Conservation (phyloP, 2,329 filamentous ascomycete species). For the Daldinia sp. region DNA sequence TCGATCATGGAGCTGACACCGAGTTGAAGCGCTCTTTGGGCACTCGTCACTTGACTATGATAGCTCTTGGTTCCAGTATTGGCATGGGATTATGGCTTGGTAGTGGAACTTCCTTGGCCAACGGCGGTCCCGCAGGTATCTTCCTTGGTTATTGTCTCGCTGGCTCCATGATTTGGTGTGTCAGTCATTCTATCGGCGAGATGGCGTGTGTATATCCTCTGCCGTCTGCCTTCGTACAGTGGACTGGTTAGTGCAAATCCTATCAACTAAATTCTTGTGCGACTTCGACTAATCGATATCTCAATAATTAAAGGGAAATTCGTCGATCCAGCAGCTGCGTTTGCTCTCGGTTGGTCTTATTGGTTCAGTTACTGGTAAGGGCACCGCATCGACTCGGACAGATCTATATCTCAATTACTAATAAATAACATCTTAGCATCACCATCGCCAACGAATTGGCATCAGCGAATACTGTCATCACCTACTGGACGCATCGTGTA, state of each 20-base stretch:
- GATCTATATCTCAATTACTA: slow-evolving; percentile 1
- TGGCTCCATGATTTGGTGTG: slow-evolving; percentile 57
- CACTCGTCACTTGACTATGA: slow-evolving; percentile 62
- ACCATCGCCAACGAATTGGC: slow-evolving; percentile 55
- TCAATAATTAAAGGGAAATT: slow-evolving; percentile 51
- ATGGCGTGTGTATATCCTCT: slow-evolving; percentile 57
- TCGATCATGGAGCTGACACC: slow-evolving; percentile 39
- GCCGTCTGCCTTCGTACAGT: slow-evolving; percentile 57
- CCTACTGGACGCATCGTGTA: slow-evolving; percentile 54
- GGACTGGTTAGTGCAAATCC: slow-evolving; percentile 44
- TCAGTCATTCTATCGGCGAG: slow-evolving; percentile 56
- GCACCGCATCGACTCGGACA: too few relatives aligned
- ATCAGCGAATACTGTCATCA: slow-evolving; percentile 52
- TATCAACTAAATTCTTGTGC: background rate
- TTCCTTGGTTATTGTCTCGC: slow-evolving; percentile 56
- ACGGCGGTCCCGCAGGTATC: slow-evolving; percentile 54
- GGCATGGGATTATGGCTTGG: slow-evolving; percentile 59
- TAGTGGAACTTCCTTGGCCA: slow-evolving; percentile 51
- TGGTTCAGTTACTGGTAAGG: slow-evolving; percentile 52
- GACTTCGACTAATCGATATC: background rate
- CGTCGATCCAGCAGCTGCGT: slow-evolving; percentile 52
- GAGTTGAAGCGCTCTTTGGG: slow-evolving; percentile 51
- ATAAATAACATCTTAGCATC: slow-evolving; percentile 40
- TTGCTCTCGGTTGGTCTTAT: slow-evolving; percentile 58
- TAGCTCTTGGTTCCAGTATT: slow-evolving; percentile 57